Percentiles rank a stretch among this genome's conserved stretches.
Conservation (phyloP, 495 filamentous ascomycete species). For the Penicillium pulvis region DNA sequence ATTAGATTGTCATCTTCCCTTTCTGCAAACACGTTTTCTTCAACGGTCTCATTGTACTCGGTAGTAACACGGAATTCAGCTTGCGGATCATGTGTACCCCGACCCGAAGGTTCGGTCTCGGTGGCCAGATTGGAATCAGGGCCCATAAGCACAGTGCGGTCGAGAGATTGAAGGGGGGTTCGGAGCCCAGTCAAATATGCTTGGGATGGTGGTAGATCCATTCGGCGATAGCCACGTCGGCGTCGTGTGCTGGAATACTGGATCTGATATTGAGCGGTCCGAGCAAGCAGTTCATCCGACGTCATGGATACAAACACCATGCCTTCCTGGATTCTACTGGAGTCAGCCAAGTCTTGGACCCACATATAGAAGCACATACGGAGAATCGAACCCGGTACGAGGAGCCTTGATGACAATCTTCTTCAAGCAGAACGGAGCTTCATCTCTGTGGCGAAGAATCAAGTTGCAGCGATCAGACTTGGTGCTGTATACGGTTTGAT, state of each 20-base stretch:
- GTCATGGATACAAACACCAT: constrained; percentile 92
- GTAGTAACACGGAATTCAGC: constrained; percentile 53
- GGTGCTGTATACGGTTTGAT: constrained; percentile 86
- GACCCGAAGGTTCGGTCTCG: constrained; percentile 22
- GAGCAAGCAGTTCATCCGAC: constrained; percentile 68
- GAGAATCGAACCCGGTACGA: constrained; percentile 74
- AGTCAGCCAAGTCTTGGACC: background rate
- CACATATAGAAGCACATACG: constrained; percentile 58
- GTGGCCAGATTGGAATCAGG: constrained; percentile 27
- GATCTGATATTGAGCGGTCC: constrained; percentile 77
- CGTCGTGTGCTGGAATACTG: constrained; percentile 53
- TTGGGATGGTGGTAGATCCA: constrained; percentile 39
- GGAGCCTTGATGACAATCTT: constrained; percentile 89
- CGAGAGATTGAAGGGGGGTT: constrained; percentile 37
- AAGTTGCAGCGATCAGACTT: constrained; percentile 82
- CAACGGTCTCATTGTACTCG: constrained; percentile 50
- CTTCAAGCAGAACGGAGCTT: constrained; percentile 75
- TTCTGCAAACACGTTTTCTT: constrained; percentile 33
- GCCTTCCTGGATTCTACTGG: constrained; percentile 78
- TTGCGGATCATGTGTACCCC: constrained; percentile 24
- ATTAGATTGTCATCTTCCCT: constrained; percentile 27
- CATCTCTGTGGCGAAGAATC: constrained; percentile 75
- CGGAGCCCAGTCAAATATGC: constrained; percentile 44
- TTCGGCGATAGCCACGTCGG: constrained; percentile 33
- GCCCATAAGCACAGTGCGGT: constrained; percentile 27